Conservation (phyloP, 140 eudicot species). For the Oenanthe javanica region DNA sequence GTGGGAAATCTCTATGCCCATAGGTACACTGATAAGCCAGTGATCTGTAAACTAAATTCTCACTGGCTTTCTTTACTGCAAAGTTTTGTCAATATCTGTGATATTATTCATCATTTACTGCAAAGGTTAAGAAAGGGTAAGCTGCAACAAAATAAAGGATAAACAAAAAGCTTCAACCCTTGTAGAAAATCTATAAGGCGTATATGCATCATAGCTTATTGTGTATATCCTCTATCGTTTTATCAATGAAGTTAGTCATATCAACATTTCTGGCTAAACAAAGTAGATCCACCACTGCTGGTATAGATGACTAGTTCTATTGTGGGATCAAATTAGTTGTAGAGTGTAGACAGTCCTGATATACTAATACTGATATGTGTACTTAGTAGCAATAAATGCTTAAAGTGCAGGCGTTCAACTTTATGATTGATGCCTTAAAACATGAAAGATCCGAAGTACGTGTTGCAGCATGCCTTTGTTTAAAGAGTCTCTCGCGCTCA, state of each 20-base stretch:
- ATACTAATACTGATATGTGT: constrained; percentile 5
- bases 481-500: constrained; percentile 82
- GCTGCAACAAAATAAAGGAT: background rate
- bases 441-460: constrained; percentile 71
- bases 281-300: background rate
- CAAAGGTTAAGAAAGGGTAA: background rate
- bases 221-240: background rate
- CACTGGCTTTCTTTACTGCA: background rate
- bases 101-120: background rate
- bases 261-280: background rate
- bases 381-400: constrained; percentile 15
- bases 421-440: constrained; percentile 50
- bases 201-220: background rate
- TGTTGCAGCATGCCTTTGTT: constrained; percentile 77
- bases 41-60: background rate
- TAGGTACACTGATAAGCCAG: background rate
- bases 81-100: background rate
- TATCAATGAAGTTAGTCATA: background rate
- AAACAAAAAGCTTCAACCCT: background rate
- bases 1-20: background rate
- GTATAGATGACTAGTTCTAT: constrained; percentile 1
- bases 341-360: background rate
- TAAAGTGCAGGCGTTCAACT: constrained; percentile 44
- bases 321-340: constrained; percentile 1
- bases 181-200: background rate